Evolutionary conservation across 2,329 filamentous ascomycete genomes (phyloP).

Genomic region (Fusarium incarnatum): DNA sequence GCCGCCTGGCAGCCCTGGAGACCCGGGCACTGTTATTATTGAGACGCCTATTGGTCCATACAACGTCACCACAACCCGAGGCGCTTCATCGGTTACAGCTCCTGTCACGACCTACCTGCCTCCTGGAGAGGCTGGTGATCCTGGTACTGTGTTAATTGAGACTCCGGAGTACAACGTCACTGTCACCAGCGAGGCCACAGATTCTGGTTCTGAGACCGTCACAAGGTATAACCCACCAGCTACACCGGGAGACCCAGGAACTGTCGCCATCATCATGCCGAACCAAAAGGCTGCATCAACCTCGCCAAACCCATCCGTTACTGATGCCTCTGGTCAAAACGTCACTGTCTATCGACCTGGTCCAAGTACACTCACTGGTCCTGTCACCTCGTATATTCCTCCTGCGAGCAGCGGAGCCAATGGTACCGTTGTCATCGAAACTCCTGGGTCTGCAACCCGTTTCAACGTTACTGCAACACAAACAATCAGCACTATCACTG

Average conservation of each 20-base stretch:
- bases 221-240: conserved; percentile 24
- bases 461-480: conserved; percentile 27
- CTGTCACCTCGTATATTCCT: conserved; percentile 26
- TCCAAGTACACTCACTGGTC: conserved; percentile 25
- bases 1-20: not conserved
- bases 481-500: conserved; percentile 29
- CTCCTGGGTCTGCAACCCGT: conserved; percentile 10
- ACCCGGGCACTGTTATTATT: conserved; percentile 1
- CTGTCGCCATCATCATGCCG: conserved; percentile 25
- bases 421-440: conserved; percentile 31
- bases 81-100: not conserved
- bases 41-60: not conserved
- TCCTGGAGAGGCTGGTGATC: not conserved
- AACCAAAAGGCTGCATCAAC: conserved; percentile 8
- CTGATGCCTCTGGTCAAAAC: conserved; percentile 13
- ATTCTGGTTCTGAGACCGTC: not conserved
- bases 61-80: conserved; percentile 2
- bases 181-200: not conserved
- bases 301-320: not conserved
- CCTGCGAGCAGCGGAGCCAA: conserved; percentile 14
- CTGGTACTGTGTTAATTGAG: conserved; percentile 1
- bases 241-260: conserved; percentile 24
- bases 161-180: conserved; percentile 9
- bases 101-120: conserved; percentile 1
- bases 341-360: conserved; percentile 26